Evolutionary conservation across 805 yeast genomes (phyloP).

Genomic region (Pichia cephalocereana): DNA sequence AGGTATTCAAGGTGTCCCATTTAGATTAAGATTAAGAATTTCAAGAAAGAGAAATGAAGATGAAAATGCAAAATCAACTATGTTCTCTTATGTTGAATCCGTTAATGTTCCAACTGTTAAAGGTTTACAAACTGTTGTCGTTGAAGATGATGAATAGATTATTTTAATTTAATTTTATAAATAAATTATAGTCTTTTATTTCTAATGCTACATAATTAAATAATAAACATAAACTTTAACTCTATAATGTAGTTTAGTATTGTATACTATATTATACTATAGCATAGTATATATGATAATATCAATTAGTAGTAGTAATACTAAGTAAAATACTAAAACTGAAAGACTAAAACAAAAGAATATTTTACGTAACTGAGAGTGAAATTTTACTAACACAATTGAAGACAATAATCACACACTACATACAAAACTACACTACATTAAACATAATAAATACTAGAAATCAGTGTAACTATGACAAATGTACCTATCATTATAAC

Average conservation of each 20-base stretch:
- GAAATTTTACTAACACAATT: too few species aligned
- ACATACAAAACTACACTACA: not conserved
- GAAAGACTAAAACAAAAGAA: too few species aligned
- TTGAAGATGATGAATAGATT: conserved; percentile 51
- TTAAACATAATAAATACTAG: not conserved
- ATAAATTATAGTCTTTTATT: not conserved
- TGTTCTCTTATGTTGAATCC: conserved; percentile 97
- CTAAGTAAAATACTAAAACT: too few species aligned
- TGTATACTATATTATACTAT: too few species aligned
- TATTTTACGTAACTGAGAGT: too few species aligned
- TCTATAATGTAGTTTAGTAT: too few species aligned
- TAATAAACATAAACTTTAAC: too few species aligned
- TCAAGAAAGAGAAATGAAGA: conserved; percentile 97
- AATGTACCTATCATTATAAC: conserved; percentile 56
- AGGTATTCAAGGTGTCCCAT: conserved; percentile 99
- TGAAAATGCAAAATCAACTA: conserved; percentile 97
- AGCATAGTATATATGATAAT: too few species aligned
- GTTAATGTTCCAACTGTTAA: conserved; percentile 90
- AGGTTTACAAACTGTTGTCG: conserved; percentile 97
- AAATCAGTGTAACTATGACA: conserved; percentile 86
- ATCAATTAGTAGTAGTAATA: too few species aligned
- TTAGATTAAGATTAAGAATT: conserved; percentile 97
- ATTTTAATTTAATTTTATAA: not conserved
- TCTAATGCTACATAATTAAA: too few species aligned
- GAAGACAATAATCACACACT: too few species aligned